A percentile compares a stretch with the other conserved stretches of the same genome.
Evolutionary conservation across 306 rosid species (phyloP).

Genomic region (Herpetospermum pedunculosum): DNA sequence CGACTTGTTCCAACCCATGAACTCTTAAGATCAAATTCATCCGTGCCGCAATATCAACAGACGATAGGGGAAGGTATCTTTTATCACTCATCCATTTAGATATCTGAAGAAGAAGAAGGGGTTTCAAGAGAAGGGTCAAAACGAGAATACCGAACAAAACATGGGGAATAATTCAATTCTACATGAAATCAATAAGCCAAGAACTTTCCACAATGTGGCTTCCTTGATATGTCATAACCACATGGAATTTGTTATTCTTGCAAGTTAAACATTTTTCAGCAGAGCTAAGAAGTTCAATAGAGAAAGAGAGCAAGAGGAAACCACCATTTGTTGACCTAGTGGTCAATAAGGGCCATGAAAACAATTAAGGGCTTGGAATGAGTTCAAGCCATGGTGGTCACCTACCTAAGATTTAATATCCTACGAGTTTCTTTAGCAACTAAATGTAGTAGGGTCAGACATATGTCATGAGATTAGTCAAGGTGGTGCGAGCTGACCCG

Average conservation of each 20-base stretch:
- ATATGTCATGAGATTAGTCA: too few relatives aligned
- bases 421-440: too few relatives aligned
- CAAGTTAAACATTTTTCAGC: neutral
- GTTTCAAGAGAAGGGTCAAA: neutral
- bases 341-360: too few relatives aligned
- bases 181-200: neutral
- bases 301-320: too few relatives aligned
- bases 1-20: neutral
- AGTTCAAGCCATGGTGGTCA: too few relatives aligned
- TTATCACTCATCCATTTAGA: slow-evolving; percentile 5
- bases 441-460: too few relatives aligned
- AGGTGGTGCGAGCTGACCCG: too few relatives aligned
- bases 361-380: too few relatives aligned
- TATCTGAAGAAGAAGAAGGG: neutral
- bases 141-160: neutral
- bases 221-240: neutral
- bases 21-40: slow-evolving; percentile 7
- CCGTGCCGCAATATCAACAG: neutral
- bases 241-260: neutral
- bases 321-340: too few relatives aligned
- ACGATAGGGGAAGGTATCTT: neutral
- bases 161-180: neutral
- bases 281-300: neutral
- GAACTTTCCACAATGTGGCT: neutral
- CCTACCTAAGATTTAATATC: too few relatives aligned